Evolutionary conservation across 805 yeast species (phyloP).

Genomic region (Monosporozyma aquatica): DNA sequence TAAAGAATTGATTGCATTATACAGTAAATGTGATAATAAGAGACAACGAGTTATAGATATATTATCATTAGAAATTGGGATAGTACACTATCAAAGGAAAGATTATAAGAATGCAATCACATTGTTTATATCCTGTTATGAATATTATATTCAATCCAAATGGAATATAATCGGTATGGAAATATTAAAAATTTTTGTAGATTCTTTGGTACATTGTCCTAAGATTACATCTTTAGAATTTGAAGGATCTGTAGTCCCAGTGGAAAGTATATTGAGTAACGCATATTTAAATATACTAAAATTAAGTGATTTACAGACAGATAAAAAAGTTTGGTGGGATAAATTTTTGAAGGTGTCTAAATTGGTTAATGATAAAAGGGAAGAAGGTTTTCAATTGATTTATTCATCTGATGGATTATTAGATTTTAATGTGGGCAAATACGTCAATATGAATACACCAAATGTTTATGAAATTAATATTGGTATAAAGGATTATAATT

Average conservation of each 20-base stretch:
- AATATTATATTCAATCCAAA: conserved; percentile 55
- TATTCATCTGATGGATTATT: conserved; percentile 23
- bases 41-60: conserved; percentile 62
- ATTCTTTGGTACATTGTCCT: conserved; percentile 43
- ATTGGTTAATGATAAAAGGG: conserved; percentile 7
- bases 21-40: conserved; percentile 14
- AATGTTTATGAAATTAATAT: conserved; percentile 19
- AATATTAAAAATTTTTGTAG: conserved; percentile 57
- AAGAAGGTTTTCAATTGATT: conserved; percentile 10
- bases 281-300: conserved; percentile 25
- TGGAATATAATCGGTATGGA: conserved; percentile 67
- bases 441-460: conserved; percentile 8
- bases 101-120: conserved; percentile 53
- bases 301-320: conserved; percentile 11
- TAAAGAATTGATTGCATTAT: conserved; percentile 26
- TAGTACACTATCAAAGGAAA: conserved; percentile 49
- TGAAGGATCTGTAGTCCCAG: conserved; percentile 21
- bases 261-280: conserved; percentile 21
- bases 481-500: conserved; percentile 10
- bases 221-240: conserved; percentile 14
- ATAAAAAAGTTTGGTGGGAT: conserved; percentile 20
- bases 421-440: conserved; percentile 6
- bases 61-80: conserved; percentile 70
- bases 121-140: conserved; percentile 60
- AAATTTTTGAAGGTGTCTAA: conserved; percentile 22